Evolutionary conservation across 23 red algal genomes (phyloP), one percentile per base, ranked within the genome.

Genomic region (Chondrus crispus): DNA sequence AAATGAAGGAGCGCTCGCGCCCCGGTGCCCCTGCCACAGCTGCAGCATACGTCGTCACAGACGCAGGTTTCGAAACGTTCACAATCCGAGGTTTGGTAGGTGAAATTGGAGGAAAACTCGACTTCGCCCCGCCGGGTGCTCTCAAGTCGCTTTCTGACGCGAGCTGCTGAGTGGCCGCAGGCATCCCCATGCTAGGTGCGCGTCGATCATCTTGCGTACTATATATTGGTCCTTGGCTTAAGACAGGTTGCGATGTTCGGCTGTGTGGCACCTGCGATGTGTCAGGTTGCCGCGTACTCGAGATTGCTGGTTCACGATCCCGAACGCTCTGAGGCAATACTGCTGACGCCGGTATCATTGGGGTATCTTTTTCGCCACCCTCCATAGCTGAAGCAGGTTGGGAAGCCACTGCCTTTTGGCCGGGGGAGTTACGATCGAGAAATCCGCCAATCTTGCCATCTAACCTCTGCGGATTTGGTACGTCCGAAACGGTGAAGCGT

Each of bases 401-500:
- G 5, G 60, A 66, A 22, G 35, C 18, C n/a, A n/a, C n/a, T n/a
- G n/a, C n/a, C n/a, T n/a, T n/a, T 8, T 66, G 26, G 6, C 60
- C 18, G 18, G 35, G 26, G 5, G 60, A 22, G 60, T n/a, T 66
- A 60, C 72, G 62, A 55, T 92, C 89, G 44, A 92, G 45, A 62
- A 92, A 84, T 39, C 62, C 84, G 38, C 76, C 79, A 52, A 92
- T 84, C 77, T 92, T 92, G 14, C 77, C 62, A 53, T 62, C 66
- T 71, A 92, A 55, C 89, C 74, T 92, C 55, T 92, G 62, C 62
- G 57, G 55, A 55, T 68, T 54, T 42, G 52, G 60, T 19, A 92
- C 78, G 30, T 92, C 89, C 35, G 78, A 92, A 47, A 84, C 89
- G 40, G 89, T 92, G 41, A 84, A 84, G 46, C 89, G 89, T 40